Evolutionary conservation across 2,329 filamentous ascomycete genomes (phyloP).

Genomic region (Exophiala phaeomuriformis): DNA sequence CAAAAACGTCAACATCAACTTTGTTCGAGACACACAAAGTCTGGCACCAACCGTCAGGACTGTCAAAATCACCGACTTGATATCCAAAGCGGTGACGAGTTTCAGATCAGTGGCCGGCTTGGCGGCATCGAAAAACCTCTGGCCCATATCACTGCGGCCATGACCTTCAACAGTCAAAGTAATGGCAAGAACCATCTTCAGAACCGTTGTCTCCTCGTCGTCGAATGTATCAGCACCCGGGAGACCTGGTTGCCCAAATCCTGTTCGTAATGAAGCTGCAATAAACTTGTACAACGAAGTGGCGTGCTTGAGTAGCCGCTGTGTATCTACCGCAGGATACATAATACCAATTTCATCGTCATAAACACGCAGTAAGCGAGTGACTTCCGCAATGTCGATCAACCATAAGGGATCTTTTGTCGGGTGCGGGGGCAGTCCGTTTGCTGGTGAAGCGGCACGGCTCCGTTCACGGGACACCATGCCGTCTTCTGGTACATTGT

Average conservation of each 20-base stretch:
- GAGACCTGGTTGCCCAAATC: slow-evolving; percentile 48
- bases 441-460: slow-evolving; percentile 42
- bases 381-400: slow-evolving; percentile 68
- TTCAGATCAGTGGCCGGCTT: slow-evolving; percentile 62
- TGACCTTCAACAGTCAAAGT: slow-evolving; percentile 70
- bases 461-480: slow-evolving; percentile 47
- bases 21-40: too few species aligned
- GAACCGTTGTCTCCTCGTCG: slow-evolving; percentile 59
- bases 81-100: slow-evolving; percentile 49
- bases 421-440: slow-evolving; percentile 34
- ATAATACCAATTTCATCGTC: slow-evolving; percentile 88
- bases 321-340: slow-evolving; percentile 78
- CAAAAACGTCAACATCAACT: not conserved
- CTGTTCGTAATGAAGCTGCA: slow-evolving; percentile 55
- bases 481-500: slow-evolving; percentile 55
- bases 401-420: slow-evolving; percentile 72
- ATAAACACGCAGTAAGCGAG: slow-evolving; percentile 69
- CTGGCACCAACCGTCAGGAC: slow-evolving; percentile 45
- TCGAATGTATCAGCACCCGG: slow-evolving; percentile 53
- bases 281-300: slow-evolving; percentile 65
- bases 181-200: slow-evolving; percentile 79
- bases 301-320: slow-evolving; percentile 62
- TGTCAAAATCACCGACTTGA: slow-evolving; percentile 54
- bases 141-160: slow-evolving; percentile 68
- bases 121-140: slow-evolving; percentile 67